A percentile compares a stretch with the other conserved stretches of the same genome.
Conservation (phyloP, 1,284 basidiomycete species). For the Hemileia vastatrix region DNA sequence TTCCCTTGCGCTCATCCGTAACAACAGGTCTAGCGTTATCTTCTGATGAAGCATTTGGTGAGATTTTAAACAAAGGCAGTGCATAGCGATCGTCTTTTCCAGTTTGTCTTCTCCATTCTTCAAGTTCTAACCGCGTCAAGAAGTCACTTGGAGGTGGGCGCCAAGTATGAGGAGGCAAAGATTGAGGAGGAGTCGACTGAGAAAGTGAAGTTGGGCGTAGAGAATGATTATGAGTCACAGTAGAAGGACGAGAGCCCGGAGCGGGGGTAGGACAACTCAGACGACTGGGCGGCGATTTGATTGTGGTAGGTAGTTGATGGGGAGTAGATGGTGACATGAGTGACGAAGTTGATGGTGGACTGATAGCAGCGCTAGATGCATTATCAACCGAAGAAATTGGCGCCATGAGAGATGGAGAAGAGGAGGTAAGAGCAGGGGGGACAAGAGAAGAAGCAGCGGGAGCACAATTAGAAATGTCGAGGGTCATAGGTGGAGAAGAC, state of each 20-base stretch:
- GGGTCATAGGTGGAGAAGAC: background rate
- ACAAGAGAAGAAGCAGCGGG: background rate
- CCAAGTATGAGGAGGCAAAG: conserved; percentile 9
- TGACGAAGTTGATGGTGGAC: background rate
- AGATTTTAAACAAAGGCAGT: conserved; percentile 2
- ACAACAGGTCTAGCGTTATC: background rate
- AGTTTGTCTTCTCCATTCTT: conserved; percentile 21
- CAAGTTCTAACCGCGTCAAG: conserved; percentile 11
- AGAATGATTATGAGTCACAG: background rate
- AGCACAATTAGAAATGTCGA: background rate
- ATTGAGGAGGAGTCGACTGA: conserved; percentile 5
- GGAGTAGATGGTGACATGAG: background rate
- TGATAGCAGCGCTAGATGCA: background rate
- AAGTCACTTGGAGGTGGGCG: conserved; percentile 7
- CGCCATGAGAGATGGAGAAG: too few species aligned
- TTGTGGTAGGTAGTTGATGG: background rate
- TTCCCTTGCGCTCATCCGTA: conserved; percentile 15
- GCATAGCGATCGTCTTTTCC: conserved; percentile 18
- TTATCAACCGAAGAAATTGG: background rate
- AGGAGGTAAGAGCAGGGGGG: background rate
- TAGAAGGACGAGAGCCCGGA: background rate
- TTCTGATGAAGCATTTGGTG: background rate
- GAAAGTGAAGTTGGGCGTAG: background rate
- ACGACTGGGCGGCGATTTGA: background rate
- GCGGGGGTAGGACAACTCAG: background rate